Evolutionary conservation across 2,329 filamentous ascomycete genomes (phyloP).

Genomic region (Cladophialophora chaetospira): DNA sequence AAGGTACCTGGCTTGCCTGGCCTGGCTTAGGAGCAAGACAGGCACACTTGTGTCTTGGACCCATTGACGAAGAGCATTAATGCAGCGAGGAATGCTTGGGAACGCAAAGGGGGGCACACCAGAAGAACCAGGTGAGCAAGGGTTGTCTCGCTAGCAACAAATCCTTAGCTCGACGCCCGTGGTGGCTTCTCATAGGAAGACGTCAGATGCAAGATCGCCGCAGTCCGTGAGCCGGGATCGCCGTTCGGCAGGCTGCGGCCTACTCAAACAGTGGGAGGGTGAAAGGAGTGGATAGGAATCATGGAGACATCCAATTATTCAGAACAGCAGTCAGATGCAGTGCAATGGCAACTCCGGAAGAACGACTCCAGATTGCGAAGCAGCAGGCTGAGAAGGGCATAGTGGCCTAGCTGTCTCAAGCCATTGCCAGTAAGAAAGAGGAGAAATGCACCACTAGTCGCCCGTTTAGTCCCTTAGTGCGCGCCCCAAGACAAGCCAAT

Average conservation of each 20-base stretch:
- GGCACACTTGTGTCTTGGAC: conserved; percentile 6
- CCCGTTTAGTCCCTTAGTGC: conserved; percentile 5
- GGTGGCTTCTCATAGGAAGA: conserved; percentile 10
- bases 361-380: conserved; percentile 17
- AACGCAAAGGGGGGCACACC: neutral
- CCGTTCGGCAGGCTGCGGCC: conserved; percentile 24
- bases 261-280: conserved; percentile 5
- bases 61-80: conserved; percentile 14
- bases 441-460: conserved; percentile 13
- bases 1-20: no score
- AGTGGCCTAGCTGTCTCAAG: conserved; percentile 6
- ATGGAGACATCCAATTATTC: neutral
- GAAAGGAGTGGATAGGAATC: neutral
- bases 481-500: conserved; percentile 10
- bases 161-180: conserved; percentile 14
- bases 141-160: conserved; percentile 11
- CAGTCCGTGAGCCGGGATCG: conserved; percentile 24
- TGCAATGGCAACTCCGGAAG: conserved; percentile 14
- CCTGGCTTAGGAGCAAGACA: conserved; percentile 15
- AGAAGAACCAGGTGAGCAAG: conserved; percentile 24
- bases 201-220: conserved; percentile 31
- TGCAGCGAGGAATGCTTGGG: neutral
- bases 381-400: conserved; percentile 17
- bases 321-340: conserved; percentile 7
- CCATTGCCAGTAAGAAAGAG: conserved; percentile 3